Evolutionary conservation across 257 asterid genomes (phyloP).

Genomic region (Nicotiana noctiflora): DNA sequence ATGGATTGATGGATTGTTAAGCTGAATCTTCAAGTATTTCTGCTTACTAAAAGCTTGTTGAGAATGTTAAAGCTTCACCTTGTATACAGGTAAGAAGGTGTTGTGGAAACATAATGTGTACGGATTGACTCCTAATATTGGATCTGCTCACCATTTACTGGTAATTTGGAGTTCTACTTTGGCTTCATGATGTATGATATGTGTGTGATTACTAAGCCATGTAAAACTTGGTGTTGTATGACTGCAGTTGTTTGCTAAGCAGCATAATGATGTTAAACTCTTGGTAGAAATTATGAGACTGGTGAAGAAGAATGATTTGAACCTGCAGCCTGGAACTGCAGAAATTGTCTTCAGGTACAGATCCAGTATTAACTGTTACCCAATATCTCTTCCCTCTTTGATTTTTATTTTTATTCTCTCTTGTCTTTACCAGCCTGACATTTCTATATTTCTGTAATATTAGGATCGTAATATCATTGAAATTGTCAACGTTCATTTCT

Average conservation of each 20-base stretch:
- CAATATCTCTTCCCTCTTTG: not conserved
- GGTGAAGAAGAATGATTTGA: constrained; percentile 53
- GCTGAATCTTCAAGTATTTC: not conserved
- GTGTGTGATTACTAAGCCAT: constrained; percentile 1
- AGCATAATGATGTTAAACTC: constrained; percentile 61
- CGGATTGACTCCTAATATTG: constrained; percentile 72
- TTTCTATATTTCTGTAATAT: not conserved
- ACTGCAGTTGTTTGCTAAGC: constrained; percentile 78
- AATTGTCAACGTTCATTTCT: not conserved
- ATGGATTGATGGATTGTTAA: not conserved
- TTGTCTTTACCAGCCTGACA: not conserved
- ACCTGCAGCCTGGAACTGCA: constrained; percentile 83
- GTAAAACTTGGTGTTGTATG: constrained; percentile 11
- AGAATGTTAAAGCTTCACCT: not conserved
- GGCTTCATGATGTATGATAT: constrained; percentile 5
- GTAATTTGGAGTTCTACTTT: constrained; percentile 26
- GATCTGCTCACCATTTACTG: constrained; percentile 80
- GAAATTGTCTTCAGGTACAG: constrained; percentile 68
- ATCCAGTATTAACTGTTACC: not conserved
- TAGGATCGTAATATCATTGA: not conserved
- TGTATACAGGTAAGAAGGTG: constrained; percentile 57
- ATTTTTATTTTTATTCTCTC: not conserved
- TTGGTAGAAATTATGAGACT: constrained; percentile 65
- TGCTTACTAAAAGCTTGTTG: not conserved
- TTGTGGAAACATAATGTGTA: constrained; percentile 64